Conservation (phyloP, 495 filamentous ascomycete genomes). For the Lasiosphaeris hirsuta region DNA sequence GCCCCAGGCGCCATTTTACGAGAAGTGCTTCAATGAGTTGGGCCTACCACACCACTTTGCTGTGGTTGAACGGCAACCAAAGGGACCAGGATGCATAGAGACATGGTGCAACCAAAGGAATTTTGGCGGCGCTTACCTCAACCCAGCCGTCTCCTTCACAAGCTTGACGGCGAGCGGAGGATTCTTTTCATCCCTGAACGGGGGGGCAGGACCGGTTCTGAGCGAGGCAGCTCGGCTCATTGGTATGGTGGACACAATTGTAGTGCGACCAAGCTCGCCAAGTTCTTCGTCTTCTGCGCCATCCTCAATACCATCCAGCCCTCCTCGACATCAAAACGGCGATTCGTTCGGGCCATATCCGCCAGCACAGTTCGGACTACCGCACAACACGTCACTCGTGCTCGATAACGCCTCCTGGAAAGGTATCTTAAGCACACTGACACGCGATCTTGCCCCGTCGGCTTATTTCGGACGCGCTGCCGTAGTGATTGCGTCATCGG, state of each 20-base stretch:
- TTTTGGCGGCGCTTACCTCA: conserved; percentile 77
- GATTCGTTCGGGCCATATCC: conserved; percentile 19
- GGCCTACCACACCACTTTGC: conserved; percentile 76
- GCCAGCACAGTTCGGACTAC: conserved; percentile 29
- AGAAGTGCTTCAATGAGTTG: conserved; percentile 85
- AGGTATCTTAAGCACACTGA: conserved; percentile 74
- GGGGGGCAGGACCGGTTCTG: conserved; percentile 57
- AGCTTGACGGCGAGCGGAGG: conserved; percentile 34
- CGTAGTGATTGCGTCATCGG: conserved; percentile 63
- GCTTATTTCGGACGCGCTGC: conserved; percentile 73
- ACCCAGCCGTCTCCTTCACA: conserved; percentile 60
- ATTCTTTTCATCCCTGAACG: conserved; percentile 43
- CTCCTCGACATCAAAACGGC: conserved; percentile 30
- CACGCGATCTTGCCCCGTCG: conserved; percentile 74
- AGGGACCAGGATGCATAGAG: conserved; percentile 56
- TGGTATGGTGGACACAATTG: conserved; percentile 75
- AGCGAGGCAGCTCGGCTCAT: conserved; percentile 72
- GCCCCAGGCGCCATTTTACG: conserved; percentile 77
- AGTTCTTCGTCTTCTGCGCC: conserved; percentile 34
- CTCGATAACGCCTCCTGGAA: conserved; percentile 83
- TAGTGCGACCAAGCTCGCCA: conserved; percentile 48
- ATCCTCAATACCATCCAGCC: conserved; percentile 38
- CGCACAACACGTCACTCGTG: conserved; percentile 49
- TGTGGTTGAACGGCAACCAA: conserved; percentile 66
- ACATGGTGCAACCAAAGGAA: conserved; percentile 62